Percentiles rank a stretch among this genome's conserved stretches.
These are phyloP conservation scores for Tylopilus intermedius DNA, from an alignment of 768 basidiomycete genomes.

Conservation along the genomic window DNA sequence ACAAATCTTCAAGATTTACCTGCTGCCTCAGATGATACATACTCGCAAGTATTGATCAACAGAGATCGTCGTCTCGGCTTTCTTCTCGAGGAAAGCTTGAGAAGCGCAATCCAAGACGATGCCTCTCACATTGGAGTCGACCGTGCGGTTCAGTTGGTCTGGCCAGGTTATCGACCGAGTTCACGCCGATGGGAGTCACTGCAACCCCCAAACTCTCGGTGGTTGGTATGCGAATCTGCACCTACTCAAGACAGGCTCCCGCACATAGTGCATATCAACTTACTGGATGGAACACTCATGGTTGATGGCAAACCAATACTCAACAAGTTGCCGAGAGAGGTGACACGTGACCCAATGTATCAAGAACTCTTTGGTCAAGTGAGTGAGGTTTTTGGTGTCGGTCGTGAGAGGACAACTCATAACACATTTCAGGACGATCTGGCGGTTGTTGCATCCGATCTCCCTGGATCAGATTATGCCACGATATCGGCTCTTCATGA, in stretches of 20 bases:
- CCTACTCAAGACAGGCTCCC: constrained; percentile 2
- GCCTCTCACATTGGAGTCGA: no score
- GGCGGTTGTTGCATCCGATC: constrained; percentile 7
- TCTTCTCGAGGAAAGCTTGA: constrained; percentile 14
- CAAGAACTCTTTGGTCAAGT: constrained; percentile 20
- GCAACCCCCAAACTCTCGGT: no score
- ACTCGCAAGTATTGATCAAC: constrained; percentile 19
- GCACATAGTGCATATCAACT: constrained; percentile 20
- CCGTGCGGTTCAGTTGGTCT: no score
- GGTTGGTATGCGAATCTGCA: no score
- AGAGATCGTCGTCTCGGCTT: constrained; percentile 30
- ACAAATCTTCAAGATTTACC: constrained; percentile 14
- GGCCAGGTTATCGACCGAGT: no score
- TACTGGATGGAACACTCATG: constrained; percentile 25
- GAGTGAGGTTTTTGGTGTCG: not conserved
- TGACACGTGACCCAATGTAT: constrained; percentile 18
- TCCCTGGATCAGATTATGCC: constrained; percentile 23
- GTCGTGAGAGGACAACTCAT: not conserved
- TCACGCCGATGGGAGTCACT: no score
- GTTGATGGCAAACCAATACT: constrained; percentile 23
- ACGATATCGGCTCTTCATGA: constrained; percentile 15
- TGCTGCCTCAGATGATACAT: not conserved
- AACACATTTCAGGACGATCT: not conserved
- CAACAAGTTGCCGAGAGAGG: constrained; percentile 13
- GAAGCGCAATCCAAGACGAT: not conserved